Evolutionary conservation across 306 rosid genomes (phyloP), one percentile per base, ranked within the genome.

Genomic region (Quercus engelmannii): DNA sequence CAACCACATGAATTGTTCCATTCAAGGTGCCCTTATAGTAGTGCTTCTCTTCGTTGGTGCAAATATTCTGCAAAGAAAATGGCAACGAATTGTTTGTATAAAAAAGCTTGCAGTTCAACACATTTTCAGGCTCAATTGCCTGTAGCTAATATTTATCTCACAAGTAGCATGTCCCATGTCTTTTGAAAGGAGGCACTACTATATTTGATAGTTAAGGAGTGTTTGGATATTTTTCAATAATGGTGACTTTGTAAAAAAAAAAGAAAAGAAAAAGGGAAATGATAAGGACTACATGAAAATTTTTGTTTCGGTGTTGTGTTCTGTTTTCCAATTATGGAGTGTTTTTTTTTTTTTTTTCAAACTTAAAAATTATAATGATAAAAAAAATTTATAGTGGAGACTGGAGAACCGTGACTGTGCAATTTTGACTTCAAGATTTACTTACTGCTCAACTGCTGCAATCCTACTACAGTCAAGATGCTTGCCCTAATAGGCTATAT

Each of bases 1-100:
- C 97, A 71, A 92, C 99, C 30, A 86, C 90, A 74, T 95, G 99
- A 79, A 95, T 95, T 69, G 99, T 95, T 54, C 99, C 99, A 69
- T 95, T 87, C 88, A 92, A 81, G 69, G 78, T 54, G 71, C 99
- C 97, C 74, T 83, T 85, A 67, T 92, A 95, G 68, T 62, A 10
- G 81, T 87, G 70, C 83, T 91, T 92, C 94, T 92, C 95, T 71
- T 89, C 23, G 13, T 77, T 88, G 74, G 97, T 95, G 86, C 99
- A 95, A 20, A 84, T 83, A 82, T 95, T 95, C 98, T 95, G 87
- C 78, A 78, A 19, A 79, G 46, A 61, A 21, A 67, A 72, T 35
- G 67, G 23, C 62, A 46, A 25, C 57, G 23, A 71, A 59, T 59
- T 20, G 69, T 71, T 71, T 41, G 46, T 56, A 17, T 20, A 80